These are phyloP conservation scores for Colletotrichum coccodes DNA, from an alignment of 2,329 filamentous ascomycete species.

Conservation along the genomic window DNA sequence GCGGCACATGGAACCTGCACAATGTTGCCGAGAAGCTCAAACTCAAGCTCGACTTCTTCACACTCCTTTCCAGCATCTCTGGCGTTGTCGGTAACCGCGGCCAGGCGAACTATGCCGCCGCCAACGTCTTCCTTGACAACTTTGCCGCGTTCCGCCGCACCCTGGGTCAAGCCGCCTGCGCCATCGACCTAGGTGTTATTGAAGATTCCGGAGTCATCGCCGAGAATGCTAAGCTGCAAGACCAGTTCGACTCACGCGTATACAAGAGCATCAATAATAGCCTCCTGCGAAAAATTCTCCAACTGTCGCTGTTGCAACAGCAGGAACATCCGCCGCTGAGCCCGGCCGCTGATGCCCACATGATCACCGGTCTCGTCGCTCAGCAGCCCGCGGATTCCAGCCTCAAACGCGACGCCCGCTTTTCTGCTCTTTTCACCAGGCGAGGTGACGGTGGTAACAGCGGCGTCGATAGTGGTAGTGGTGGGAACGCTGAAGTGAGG, in stretches of 20 bases:
- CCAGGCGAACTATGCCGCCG: conserved; percentile 48
- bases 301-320: background rate
- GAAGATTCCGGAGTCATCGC: background rate
- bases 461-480: background rate
- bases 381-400: background rate
- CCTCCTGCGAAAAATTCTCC: background rate
- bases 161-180: background rate
- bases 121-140: conserved; percentile 45
- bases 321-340: background rate
- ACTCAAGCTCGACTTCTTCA: conserved; percentile 47
- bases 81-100: conserved; percentile 41
- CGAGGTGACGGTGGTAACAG: background rate
- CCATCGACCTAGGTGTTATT: conserved; percentile 3
- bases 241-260: background rate
- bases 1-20: conserved; percentile 52
- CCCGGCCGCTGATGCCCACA: background rate
- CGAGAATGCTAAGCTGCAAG: background rate
- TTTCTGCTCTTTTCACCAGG: background rate
- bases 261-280: background rate
- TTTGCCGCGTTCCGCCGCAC: conserved; percentile 37
- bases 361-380: background rate
- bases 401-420: background rate
- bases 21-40: conserved; percentile 35
- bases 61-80: conserved; percentile 44
- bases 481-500: background rate